Evolutionary conservation across 1,284 basidiomycete species (phyloP), one percentile per base, ranked within the genome.

Genomic region (Ganoderma boninense): DNA sequence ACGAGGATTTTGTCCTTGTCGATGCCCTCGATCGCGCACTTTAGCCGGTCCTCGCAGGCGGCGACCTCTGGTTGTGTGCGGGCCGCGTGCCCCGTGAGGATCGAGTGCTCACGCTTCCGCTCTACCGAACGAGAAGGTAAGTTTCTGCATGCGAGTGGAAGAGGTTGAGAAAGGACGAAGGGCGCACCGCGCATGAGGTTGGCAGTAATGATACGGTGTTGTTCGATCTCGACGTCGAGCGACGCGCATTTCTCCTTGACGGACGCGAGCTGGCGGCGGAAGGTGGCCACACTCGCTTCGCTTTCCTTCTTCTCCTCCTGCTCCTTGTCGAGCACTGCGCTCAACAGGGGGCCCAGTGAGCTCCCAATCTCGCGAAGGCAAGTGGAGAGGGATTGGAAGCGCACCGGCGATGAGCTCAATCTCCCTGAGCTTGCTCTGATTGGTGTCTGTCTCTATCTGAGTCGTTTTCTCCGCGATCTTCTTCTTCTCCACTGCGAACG

Each of bases 21-120:
- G 32, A 96, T 88, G 40, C 94, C 94, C 79, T 95, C 92, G 18
- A 97, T 86, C 20, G 84, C 82, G 79, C 90, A 93, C 14, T 88
- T 87, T 16, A 95, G 81, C 46, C 84, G 81, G 4, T 84, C 82
- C 82, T 95, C 89, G 71, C 90, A 87, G 5, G 82, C 85, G 0
- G 81, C 78, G 13, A 94, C 80, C 75, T 95, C 91, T 0, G 88
- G 86, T 0, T 84, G 80, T 16, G 90, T 82, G 40, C 82, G 80
- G 1, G 87, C 82, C n/a, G 90, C 89, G 77, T 92, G 86, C 0
- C 83, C 80, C n/a, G 84, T 83, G 14, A 97, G 84, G 13, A 86
- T 86, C n/a, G 84, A 81, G 3, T 86, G 85, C 76, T 96, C 93
- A 32, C 90, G 84, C 52, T 90, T 84, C 74, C 92, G 92, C 77